Base-by-base conservation (phyloP, 768 basidiomycete species). In the Mrakia gelida region DNA sequence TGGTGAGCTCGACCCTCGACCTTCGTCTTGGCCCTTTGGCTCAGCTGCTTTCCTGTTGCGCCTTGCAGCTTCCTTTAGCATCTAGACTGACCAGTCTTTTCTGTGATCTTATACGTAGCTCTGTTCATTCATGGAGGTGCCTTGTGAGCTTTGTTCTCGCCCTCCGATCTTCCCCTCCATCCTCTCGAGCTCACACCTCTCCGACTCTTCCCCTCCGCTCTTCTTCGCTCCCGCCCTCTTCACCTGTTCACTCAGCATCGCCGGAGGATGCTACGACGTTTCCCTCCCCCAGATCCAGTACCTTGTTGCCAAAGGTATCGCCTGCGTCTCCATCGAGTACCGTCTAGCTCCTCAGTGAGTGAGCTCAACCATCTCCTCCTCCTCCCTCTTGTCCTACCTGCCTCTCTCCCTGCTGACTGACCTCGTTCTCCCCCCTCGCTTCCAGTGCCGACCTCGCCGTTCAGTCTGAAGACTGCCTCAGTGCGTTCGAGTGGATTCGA, bases 321-420 rank as follows among this genome's bases (percentile, higher is more conserved):
- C 34, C 28, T 38, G 49, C 15, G 72, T 73, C 15, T 49, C 49
- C 54, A 59, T 73, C 54, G 72, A 73, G 54, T 73, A 73, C 72
- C 32, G 76, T 18, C 45, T 75, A 8, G 74, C 65, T 10, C 75
- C 75, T 26, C 75, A 76, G 75, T 76, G 45, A 76, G 75, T 76
- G 45, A 10, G 75, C 32, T 34, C 28, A 34, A 23, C n/a, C 49
- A 26, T 59, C 28, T 16, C 54, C 6, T 56, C 54, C 23, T 13
- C 34, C 59, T n/a, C 71, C n/a, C 71, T 54, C 28, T 54, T 18
- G n/a, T 34, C 28, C 18, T n/a, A 5, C 34, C 72, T n/a, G 30
- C 54, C 45, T 32, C 72, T 18, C 54, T 38, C 28, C 54, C 72
- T 49, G 18, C 72, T 32, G 72, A 34, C 54, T 56, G 13, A n/a